Percentiles rank a stretch among this genome's conserved stretches.
These are phyloP conservation scores for Vigna nakashimae DNA, from an alignment of 306 rosid species.

Conservation along the genomic window DNA sequence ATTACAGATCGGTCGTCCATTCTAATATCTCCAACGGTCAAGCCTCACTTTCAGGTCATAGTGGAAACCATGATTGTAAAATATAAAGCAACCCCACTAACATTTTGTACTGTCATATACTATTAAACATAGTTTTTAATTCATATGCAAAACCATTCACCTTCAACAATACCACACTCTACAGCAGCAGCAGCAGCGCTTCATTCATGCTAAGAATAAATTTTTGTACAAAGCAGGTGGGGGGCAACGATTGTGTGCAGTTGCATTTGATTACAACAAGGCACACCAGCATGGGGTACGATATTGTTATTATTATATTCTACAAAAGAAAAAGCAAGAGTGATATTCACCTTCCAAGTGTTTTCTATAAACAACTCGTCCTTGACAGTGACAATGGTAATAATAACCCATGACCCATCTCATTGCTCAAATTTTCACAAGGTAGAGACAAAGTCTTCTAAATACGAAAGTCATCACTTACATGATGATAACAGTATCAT, in stretches of 20 bases:
- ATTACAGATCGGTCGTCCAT: slow-evolving; percentile 4
- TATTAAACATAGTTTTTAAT: neutral
- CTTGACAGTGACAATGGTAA: neutral
- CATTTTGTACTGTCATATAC: neutral
- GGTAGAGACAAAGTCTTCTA: neutral
- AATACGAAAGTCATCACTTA: neutral
- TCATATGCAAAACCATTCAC: neutral
- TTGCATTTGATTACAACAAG: neutral
- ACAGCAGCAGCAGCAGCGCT: neutral
- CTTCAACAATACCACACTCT: neutral
- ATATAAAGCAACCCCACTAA: slow-evolving; percentile 24
- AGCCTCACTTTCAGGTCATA: slow-evolving; percentile 4
- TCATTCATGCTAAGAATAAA: too few species aligned
- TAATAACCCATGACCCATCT: neutral
- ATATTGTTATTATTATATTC: neutral
- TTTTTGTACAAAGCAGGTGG: neutral
- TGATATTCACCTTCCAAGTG: neutral
- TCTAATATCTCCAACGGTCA: slow-evolving; percentile 23
- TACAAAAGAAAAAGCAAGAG: neutral
- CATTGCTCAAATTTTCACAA: neutral
- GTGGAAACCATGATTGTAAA: neutral
- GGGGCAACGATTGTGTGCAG: neutral
- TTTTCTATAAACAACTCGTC: neutral
- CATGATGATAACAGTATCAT: neutral
- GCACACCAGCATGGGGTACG: neutral